phyloP scores from a whole-genome alignment of 768 basidiomycete genomes.

The Sporobolomyces roseus region DNA sequence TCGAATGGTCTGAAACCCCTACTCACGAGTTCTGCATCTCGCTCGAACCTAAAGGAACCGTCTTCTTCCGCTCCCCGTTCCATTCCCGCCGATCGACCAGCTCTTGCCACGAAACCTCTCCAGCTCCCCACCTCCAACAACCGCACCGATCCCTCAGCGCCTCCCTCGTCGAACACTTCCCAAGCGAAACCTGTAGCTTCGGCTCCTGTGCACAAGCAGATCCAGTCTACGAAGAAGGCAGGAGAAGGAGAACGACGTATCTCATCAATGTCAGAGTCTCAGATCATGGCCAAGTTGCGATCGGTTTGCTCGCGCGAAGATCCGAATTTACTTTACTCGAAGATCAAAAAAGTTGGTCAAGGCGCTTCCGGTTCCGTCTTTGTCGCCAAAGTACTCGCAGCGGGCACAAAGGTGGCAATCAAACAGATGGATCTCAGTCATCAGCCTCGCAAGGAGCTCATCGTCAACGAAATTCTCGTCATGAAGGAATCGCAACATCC shows the following conservation, averaged over 20 bases:
- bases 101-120: background rate
- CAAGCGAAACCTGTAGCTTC: conserved; percentile 49
- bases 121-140: background rate
- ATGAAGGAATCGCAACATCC: conserved; percentile 98
- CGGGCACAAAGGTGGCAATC: conserved; percentile 85
- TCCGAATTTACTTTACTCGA: conserved; percentile 83
- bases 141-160: background rate
- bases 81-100: background rate
- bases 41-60: conserved; percentile 7
- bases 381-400: conserved; percentile 86
- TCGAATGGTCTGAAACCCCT: conserved; percentile 21
- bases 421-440: conserved; percentile 94
- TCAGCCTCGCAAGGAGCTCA: conserved; percentile 87
- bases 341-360: conserved; percentile 98
- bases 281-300: conserved; percentile 95
- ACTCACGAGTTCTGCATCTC: conserved; percentile 22
- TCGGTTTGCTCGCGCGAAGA: conserved; percentile 81
- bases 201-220: conserved; percentile 5
- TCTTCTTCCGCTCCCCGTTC: background rate
- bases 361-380: conserved; percentile 98
- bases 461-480: conserved; percentile 94
- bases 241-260: conserved; percentile 71
- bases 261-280: conserved; percentile 91
- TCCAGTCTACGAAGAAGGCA: conserved; percentile 56
- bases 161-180: conserved; percentile 57